A percentile compares a stretch with the other conserved stretches of the same genome.
Evolutionary conservation across 305 asterid genomes (phyloP).

Genomic region (Fraxinus nigra): DNA sequence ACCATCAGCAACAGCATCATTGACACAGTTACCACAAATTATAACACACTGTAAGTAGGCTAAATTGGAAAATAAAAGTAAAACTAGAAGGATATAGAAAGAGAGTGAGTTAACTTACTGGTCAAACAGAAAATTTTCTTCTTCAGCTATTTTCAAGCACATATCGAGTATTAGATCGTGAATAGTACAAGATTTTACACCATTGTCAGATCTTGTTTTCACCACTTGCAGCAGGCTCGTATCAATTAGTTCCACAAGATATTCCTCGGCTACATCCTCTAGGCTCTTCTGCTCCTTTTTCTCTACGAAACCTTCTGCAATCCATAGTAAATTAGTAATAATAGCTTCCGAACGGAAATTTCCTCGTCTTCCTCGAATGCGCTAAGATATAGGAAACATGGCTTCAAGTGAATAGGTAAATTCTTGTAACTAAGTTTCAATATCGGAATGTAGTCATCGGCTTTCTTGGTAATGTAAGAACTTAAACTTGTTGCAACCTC

Average conservation of each 20-base stretch:
- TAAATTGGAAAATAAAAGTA: neutral
- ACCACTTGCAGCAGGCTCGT: conserved; percentile 13
- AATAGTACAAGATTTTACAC: conserved; percentile 17
- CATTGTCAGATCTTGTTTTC: neutral
- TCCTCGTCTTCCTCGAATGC: no score
- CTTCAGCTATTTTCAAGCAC: conserved; percentile 18
- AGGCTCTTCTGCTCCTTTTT: no score
- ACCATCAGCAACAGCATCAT: neutral
- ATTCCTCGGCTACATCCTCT: no score
- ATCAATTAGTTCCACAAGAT: conserved; percentile 20
- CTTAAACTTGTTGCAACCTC: no score
- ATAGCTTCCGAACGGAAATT: no score
- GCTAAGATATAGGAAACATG: no score
- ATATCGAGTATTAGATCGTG: conserved; percentile 31
- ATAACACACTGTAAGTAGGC: neutral
- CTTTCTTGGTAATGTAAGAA: no score
- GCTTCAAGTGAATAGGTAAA: no score
- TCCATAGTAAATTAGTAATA: no score
- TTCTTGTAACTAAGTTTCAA: no score
- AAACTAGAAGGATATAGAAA: neutral
- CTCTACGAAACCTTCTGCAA: no score
- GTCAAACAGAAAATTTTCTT: conserved; percentile 22
- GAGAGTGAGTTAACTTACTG: neutral
- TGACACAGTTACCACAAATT: neutral
- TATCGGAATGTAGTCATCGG: no score